These are phyloP conservation scores for Desmodesmus armatus DNA, from an alignment of 139 green algal genomes.

Conservation along the genomic window DNA sequence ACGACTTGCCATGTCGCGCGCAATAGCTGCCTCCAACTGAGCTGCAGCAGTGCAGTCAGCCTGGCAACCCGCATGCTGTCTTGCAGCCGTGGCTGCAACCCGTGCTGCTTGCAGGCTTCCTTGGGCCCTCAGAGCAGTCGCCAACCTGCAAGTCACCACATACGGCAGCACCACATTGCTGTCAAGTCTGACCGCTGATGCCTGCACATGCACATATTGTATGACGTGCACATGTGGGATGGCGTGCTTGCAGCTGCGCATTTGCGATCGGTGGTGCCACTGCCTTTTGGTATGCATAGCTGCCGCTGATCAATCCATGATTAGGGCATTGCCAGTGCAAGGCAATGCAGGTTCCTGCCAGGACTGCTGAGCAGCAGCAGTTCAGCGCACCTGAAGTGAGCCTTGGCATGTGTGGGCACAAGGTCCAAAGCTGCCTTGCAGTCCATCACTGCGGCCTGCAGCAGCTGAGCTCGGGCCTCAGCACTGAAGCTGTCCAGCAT, in stretches of 20 bases:
- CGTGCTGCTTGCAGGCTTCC: background rate
- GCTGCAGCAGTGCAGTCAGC: background rate
- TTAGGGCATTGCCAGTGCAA: background rate
- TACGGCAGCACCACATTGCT: background rate
- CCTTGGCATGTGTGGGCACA: slow-evolving; percentile 12
- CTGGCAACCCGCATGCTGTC: background rate
- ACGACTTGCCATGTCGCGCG: no score
- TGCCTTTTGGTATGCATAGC: no score
- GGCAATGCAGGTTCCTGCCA: background rate
- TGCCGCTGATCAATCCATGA: background rate
- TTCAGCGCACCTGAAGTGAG: slow-evolving; percentile 12
- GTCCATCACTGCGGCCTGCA: slow-evolving; percentile 35
- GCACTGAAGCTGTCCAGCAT: background rate
- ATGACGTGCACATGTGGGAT: background rate
- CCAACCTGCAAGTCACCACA: slow-evolving; percentile 6
- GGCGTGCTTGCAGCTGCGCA: background rate
- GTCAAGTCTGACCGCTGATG: no score
- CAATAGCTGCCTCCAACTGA: slow-evolving; percentile 6
- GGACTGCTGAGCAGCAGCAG: background rate
- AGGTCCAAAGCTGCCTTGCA: slow-evolving; percentile 18
- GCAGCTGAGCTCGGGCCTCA: slow-evolving; percentile 1
- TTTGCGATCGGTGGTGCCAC: no score
- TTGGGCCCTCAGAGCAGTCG: slow-evolving; percentile 4
- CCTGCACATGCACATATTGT: no score
- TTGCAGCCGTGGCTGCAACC: slow-evolving; percentile 6